phyloP scores from a whole-genome alignment of 164 flowering plant genomes.

The Nelumbo lutea region DNA sequence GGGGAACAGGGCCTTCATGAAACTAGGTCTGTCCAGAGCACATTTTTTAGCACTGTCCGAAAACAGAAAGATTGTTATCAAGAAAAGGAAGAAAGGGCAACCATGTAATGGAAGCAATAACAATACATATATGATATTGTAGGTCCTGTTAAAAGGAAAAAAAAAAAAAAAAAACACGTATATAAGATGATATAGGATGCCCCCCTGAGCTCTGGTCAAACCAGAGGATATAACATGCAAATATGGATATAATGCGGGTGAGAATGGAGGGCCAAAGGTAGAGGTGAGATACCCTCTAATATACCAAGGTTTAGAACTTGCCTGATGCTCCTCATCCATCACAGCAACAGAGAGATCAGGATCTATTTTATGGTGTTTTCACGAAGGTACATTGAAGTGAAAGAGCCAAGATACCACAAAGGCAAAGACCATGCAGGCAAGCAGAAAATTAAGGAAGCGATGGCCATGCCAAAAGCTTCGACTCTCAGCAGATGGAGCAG shows the following conservation, averaged over 20 bases:
- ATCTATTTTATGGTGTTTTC: not conserved
- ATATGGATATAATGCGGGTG: not conserved
- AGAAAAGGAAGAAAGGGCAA: too few species aligned
- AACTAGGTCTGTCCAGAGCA: too few species aligned
- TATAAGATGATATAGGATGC: constrained; percentile 5
- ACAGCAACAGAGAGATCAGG: not conserved
- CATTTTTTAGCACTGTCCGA: too few species aligned
- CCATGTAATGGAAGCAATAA: not conserved
- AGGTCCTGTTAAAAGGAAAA: not conserved
- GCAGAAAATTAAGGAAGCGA: constrained; percentile 68
- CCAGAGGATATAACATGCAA: constrained; percentile 1
- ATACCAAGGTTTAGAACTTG: constrained; percentile 4
- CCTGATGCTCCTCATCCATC: not conserved
- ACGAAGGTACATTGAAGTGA: constrained; percentile 81
- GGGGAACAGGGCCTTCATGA: too few species aligned
- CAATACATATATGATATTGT: not conserved
- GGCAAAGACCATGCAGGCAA: constrained; percentile 90
- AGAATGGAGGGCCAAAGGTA: too few species aligned
- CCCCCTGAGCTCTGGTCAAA: constrained; percentile 11
- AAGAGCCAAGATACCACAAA: constrained; percentile 95
- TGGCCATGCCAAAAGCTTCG: constrained; percentile 77
- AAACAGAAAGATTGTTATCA: too few species aligned
- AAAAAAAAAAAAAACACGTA: not conserved
- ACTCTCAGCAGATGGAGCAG: constrained; percentile 30
- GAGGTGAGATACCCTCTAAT: constrained; percentile 1